Evolutionary conservation across 75 land plant genomes (phyloP), one percentile per base, ranked within the genome.

Genomic region (Pseudotsuga menziesii): DNA sequence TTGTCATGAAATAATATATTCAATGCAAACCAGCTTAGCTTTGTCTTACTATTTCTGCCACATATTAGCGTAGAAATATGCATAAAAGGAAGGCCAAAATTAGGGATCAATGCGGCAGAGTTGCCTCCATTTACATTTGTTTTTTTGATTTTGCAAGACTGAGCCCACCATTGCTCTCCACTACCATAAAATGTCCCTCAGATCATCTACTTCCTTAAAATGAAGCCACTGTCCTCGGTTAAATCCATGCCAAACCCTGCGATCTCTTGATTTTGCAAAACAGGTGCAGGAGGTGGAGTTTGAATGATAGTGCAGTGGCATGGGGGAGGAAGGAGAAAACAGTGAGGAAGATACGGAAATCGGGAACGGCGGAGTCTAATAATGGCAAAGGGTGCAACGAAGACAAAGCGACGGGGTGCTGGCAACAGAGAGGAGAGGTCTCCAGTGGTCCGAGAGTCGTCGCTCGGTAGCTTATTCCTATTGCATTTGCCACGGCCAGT

Each of bases 161-260:
- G 84, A n/a, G 78, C 59, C 97, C 97, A 92, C 97, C 97, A 94
- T 61, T 78, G 80, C 61, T 79, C 62, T 13, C 93, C 95, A 77
- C 83, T 89, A 14, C 97, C 97, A 84, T 92, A 59, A 41, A 94
- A 62, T 58, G 82, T 88, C 27, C 97, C 97, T 61, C 79, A 94
- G 75, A 60, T 87, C 58, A 19, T 77, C 35, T 22, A 94, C 69
- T 26, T 74, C 59, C 57, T 82, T 75, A 77, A 94, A 92, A 2
- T 62, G 56, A 61, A 93, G 76, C 94, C 94, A 93, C 39, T 80
- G 80, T 17, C 75, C 81, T 58, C 61, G 22, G 41, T 81, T 79
- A 22, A 73, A 27, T 17, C 56, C 55, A 15, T 81, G 23, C 86
- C 85, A 89, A 57, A 64, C 81, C 16, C 79, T 79, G 22, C 73